Evolutionary conservation across 352 stramenopile species (phyloP).

Genomic region (Blastocystis sp.): DNA sequence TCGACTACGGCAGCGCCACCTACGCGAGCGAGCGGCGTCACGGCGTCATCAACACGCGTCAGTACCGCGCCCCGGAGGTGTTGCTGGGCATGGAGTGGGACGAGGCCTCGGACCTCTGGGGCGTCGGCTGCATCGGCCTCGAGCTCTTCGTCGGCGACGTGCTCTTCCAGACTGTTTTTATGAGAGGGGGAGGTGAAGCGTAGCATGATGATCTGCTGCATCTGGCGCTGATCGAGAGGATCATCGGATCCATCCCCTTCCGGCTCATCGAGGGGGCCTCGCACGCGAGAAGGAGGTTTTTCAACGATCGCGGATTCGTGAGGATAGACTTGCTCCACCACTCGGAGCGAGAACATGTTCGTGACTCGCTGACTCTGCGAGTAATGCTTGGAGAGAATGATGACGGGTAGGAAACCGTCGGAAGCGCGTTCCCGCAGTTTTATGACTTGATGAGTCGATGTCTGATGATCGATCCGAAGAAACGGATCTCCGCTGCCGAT

Average conservation of each 20-base stretch:
- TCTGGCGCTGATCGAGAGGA: slow-evolving; percentile 86
- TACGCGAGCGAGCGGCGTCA: slow-evolving; percentile 84
- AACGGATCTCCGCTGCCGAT: slow-evolving; percentile 71
- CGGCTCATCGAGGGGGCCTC: slow-evolving; percentile 66
- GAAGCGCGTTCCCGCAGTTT: slow-evolving; percentile 35
- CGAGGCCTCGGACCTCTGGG: slow-evolving; percentile 95
- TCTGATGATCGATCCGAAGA: slow-evolving; percentile 70
- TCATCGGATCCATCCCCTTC: slow-evolving; percentile 78
- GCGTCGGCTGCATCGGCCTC: slow-evolving; percentile 86
- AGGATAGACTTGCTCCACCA: neutral
- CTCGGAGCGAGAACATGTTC: slow-evolving; percentile 19
- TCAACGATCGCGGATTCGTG: neutral
- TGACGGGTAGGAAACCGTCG: neutral
- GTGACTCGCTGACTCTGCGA: neutral
- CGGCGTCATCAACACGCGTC: slow-evolving; percentile 91
- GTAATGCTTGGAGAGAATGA: neutral
- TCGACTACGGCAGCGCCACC: slow-evolving; percentile 94
- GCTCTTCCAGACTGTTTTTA: slow-evolving; percentile 76
- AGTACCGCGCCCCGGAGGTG: slow-evolving; percentile 94
- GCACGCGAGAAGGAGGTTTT: neutral
- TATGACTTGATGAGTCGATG: slow-evolving; percentile 71
- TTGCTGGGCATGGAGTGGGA: slow-evolving; percentile 90
- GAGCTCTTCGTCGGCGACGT: slow-evolving; percentile 88
- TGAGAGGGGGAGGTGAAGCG: neutral
- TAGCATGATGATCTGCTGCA: slow-evolving; percentile 93